A percentile compares a stretch with the other conserved stretches of the same genome.
These are phyloP conservation scores for Penicillium steckii DNA, from an alignment of 495 filamentous ascomycete species.

Conservation along the genomic window DNA sequence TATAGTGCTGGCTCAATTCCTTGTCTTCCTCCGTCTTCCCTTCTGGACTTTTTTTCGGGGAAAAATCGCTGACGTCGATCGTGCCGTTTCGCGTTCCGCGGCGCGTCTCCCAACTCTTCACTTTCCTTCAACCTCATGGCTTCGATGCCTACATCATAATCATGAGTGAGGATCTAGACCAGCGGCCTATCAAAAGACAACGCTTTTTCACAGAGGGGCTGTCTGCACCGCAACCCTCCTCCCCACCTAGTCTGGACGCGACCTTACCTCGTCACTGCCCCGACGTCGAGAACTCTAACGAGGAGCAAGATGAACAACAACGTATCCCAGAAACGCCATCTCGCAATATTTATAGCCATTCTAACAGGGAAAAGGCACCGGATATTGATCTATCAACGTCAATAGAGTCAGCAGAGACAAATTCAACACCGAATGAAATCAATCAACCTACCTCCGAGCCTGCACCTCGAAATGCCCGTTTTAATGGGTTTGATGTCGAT, in stretches of 20 bases:
- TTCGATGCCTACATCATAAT: conserved; percentile 15
- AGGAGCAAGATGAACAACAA: not conserved
- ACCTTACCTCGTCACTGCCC: conserved; percentile 13
- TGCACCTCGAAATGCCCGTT: not conserved
- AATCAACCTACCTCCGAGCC: not conserved
- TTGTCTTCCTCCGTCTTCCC: too few relatives aligned
- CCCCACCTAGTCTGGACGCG: conserved; percentile 18
- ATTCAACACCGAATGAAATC: not conserved
- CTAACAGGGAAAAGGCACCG: too few relatives aligned
- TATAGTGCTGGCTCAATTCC: not conserved
- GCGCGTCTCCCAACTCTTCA: conserved; percentile 40
- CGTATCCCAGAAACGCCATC: conserved; percentile 1
- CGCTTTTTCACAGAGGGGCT: conserved; percentile 70
- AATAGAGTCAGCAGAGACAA: not conserved
- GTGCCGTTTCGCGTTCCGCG: conserved; percentile 30
- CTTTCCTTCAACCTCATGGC: conserved; percentile 1
- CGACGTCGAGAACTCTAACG: not conserved
- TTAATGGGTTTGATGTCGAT: conserved; percentile 60
- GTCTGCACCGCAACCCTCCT: conserved; percentile 2
- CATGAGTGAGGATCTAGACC: conserved; percentile 25
- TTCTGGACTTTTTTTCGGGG: too few relatives aligned
- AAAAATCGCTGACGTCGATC: conserved; percentile 38
- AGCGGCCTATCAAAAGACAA: conserved; percentile 73
- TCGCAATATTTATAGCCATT: not conserved
- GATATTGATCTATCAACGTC: not conserved